Evolutionary conservation across 768 basidiomycete genomes (phyloP), one percentile per base, ranked within the genome.

Genomic region (Podaxis rugospora): DNA sequence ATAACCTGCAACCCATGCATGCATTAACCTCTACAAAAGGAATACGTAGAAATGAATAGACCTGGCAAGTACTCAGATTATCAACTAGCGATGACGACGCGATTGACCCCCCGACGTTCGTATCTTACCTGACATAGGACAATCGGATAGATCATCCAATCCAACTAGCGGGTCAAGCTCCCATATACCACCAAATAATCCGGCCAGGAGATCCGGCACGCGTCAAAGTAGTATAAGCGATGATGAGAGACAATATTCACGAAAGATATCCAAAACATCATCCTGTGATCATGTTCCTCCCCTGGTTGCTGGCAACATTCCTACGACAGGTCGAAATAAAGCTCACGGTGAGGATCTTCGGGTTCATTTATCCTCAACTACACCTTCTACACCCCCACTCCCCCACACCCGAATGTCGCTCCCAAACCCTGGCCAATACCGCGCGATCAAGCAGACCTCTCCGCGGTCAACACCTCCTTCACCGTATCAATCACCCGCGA

Each of bases 241-340:
- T 13, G 44, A 61, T 50, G 53, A 61, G 2, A 61, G 59, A 27
- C 59, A 50, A 28, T 37, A 49, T 42, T 4, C 50, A 13, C 57
- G 50, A 3, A 59, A 39, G 39, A 28, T 27, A 40, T 27, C 27
- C n/a, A 51, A 18, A 13, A 6, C 57, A 18, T 42, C 50, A 13
- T 42, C 37, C 40, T 14, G 6, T 44, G 18, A 25, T 23, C 18
- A 5, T 11, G n/a, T 21, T 44, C 42, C 42, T 44, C 42, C 14
- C 9, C 42, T n/a, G 14, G 42, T 44, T 9, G 18, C 18, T 25
- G 47, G 47, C 4, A 27, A 27, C 40, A 18, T 25, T 27, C 54
- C 54, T 5, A 25, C 16, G 23, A 7, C 21, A 16, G 40, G 39
- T 13, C 39, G 25, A 25, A 50, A 47, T 14, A 23, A n/a, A 27